Evolutionary conservation across 2,329 filamentous ascomycete species (phyloP), one percentile per base, ranked within the genome.

Genomic region (Aureobasidium sp.): DNA sequence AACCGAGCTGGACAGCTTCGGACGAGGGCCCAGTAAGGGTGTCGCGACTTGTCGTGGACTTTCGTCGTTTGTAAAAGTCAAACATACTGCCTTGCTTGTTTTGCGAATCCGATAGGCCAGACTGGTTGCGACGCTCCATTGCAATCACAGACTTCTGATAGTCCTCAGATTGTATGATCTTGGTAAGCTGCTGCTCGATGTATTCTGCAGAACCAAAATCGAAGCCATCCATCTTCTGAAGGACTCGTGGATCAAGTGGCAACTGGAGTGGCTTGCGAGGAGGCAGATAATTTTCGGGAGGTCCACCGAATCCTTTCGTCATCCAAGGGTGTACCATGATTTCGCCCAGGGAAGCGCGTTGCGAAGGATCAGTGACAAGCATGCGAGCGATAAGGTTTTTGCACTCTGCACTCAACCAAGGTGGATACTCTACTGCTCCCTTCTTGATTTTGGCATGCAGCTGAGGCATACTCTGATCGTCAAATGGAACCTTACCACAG

Each of bases 401-500:
- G 76, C 94, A 97, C 79, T 99, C 94, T 69, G 86, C 85, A 62
- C 91, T 93, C 42, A 99, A 80, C 86, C 94, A 97, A 64, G 87
- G 90, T 2, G 94, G 94, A 74, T 97, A 99, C 73, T 99, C 94
- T 20, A 97, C 94, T 56, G 90, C 78, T 39, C 94, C 94, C 73
- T 96, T 96, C 79, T 99, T 99, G 76, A 99, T 99, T 78, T 99
- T 99, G 63, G 93, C 92, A 76, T 99, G 94, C 53, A 99, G 80
- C 66, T 96, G 92, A 39, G 93, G 94, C 91, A 99, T 99, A 78
- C 92, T 97, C 77, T 99, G 94, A 72, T 99, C 94, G 73, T 99
- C 94, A 71, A 99, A 99, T 0, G 94, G 94, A 3, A 99, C 94
- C 75, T 97, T 97, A 58, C 94, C 94, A 72, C 94, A 97, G 4